Evolutionary conservation across 1,284 basidiomycete genomes (phyloP).

Genomic region (Pseudozyma hubeiensis): DNA sequence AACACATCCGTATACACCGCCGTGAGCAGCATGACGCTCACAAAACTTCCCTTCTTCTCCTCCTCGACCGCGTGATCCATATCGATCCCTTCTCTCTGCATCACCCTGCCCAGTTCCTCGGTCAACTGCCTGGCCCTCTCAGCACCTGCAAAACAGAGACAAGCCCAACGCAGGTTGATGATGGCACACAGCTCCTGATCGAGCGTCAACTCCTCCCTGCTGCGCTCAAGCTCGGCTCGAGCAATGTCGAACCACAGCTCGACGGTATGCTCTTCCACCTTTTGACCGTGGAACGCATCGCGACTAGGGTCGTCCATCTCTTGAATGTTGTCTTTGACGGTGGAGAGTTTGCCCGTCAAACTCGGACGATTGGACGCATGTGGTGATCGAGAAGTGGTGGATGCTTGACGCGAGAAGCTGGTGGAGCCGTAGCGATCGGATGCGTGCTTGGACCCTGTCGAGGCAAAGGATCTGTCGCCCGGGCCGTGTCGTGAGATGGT

Average conservation of each 20-base stretch:
- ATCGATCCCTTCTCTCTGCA: constrained; percentile 40
- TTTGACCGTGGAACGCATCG: constrained; percentile 33
- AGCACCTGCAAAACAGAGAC: constrained; percentile 47
- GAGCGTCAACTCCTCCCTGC: constrained; percentile 28
- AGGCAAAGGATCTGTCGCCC: background rate
- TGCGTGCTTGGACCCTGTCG: background rate
- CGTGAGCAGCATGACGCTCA: constrained; percentile 40
- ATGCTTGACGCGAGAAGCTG: constrained; percentile 21
- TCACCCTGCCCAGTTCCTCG: constrained; percentile 41
- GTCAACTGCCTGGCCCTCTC: constrained; percentile 35
- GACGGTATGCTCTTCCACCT: constrained; percentile 33
- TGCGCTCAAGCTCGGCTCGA: constrained; percentile 30
- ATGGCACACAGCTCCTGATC: constrained; percentile 45
- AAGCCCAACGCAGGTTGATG: constrained; percentile 47
- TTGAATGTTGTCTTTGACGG: constrained; percentile 37
- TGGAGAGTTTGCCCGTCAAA: constrained; percentile 36
- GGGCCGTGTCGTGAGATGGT: constrained; percentile 11
- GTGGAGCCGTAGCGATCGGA: constrained; percentile 27
- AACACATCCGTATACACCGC: constrained; percentile 46
- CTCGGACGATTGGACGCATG: constrained; percentile 12
- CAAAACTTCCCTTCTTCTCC: constrained; percentile 39
- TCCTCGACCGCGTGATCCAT: constrained; percentile 35
- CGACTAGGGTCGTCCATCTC: constrained; percentile 38
- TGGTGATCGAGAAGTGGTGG: background rate
- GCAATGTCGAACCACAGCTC: constrained; percentile 52